Percentiles rank a stretch among this genome's conserved stretches.
Conservation (phyloP, 805 yeast genomes). For the Hanseniaspora valbyensis region DNA sequence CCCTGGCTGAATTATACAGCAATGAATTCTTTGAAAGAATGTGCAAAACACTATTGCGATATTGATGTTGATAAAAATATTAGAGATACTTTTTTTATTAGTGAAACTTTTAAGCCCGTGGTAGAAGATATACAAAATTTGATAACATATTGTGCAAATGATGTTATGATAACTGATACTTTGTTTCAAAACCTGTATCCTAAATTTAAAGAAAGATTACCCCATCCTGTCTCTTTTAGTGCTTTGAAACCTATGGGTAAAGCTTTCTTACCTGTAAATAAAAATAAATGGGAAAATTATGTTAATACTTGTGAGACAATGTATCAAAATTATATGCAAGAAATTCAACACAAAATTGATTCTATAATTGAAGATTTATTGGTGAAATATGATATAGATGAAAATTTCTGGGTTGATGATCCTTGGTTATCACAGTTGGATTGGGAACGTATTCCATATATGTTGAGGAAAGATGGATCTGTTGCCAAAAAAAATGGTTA, state of each 20-base stretch:
- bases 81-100: conserved; percentile 51
- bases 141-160: conserved; percentile 74
- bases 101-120: conserved; percentile 44
- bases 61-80: conserved; percentile 52
- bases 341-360: conserved; percentile 48
- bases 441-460: conserved; percentile 60
- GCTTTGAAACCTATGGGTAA: conserved; percentile 67
- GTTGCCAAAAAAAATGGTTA: conserved; percentile 64
- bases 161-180: conserved; percentile 62
- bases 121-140: conserved; percentile 47
- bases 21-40: conserved; percentile 67
- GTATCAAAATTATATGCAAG: conserved; percentile 47
- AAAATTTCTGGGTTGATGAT: conserved; percentile 36
- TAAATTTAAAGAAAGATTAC: conserved; percentile 51
- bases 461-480: conserved; percentile 54
- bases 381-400: conserved; percentile 34
- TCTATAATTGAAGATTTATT: conserved; percentile 47
- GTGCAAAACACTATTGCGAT: conserved; percentile 67
- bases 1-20: conserved; percentile 81
- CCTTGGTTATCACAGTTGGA: conserved; percentile 88
- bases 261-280: conserved; percentile 66
- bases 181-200: conserved; percentile 65
- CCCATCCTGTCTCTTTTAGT: conserved; percentile 91
- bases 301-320: conserved; percentile 54
- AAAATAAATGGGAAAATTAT: conserved; percentile 57